Evolutionary conservation across 148 eudicot species (phyloP), one percentile per base, ranked within the genome.

Genomic region (Pouteria glomerata): DNA sequence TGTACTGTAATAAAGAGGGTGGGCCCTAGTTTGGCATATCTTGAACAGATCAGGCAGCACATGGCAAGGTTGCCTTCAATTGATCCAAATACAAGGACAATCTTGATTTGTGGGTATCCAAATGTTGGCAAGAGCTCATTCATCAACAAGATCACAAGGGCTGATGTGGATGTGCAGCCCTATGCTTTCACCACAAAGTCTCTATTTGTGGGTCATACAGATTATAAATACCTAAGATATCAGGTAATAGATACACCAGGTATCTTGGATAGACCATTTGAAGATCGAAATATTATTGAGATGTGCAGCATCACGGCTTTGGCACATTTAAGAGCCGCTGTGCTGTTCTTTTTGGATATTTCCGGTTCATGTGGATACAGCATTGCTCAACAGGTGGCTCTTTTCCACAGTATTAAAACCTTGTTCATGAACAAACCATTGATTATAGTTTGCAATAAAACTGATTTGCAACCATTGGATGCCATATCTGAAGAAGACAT

Each of bases 61-160:
- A 93, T 93, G 97, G 90, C 97, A 1, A 90, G 98, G 78, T 63
- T 93, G 66, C 98, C 98, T 47, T 93, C 98, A 0, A 93, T 93
- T 66, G 98, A 93, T 68, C 98, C 98, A 11, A 93, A 93, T 67
- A 93, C 98, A 1, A 76, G 98, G 53, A 93, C 98, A 0, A 80
- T 93, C 33, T 76, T 93, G 81, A 90, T 93, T 45, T 93, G 98
- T 75, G 98, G 98, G 50, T 93, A 85, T 64, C 98, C 97, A 5
- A 93, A 93, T 85, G 98, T 93, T 50, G 98, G 98, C 21, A 93
- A 93, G 88, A 93, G 98, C 73, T 93, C 98, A 0, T 93, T 93
- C 72, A 90, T 93, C 68, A 93, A 93, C 80, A 93, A 93, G 78
- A 86, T 93, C 51, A 93, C 98, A 1, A 84, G 97, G 70, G 98